Evolutionary conservation across 805 yeast species (phyloP), one percentile per base, ranked within the genome.

Genomic region (Dipodascus geniculatus): DNA sequence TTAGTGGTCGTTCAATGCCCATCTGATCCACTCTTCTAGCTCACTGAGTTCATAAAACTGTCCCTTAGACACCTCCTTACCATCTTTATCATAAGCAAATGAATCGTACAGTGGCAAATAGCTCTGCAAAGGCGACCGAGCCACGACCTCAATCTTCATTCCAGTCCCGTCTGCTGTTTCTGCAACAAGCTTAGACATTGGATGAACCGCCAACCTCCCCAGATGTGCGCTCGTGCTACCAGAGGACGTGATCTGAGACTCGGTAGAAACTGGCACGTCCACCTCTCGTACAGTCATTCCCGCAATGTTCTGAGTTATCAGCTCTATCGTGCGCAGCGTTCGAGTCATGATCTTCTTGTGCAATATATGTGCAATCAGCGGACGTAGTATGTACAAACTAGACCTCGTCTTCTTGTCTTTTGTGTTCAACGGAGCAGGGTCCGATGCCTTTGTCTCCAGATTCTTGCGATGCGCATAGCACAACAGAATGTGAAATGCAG

Each of bases 401-500:
- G 61, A 55, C 17, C 55, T 51, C 33, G 31, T 44, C 19, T 23
- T 23, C 35, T 48, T 22, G 44, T 47, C n/a, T 48, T 42, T 56
- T 2, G 52, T 50, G 42, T 23, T 52, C 19, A 51, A 44, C 3
- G 55, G 61, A 8, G 51, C 23, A 17, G 54, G 64, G 17, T 33
- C 48, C 22, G 51, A 55, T 48, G 50, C 63, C 57, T 50, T 33
- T 68, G 65, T 48, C 63, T 68, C 52, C 72, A 71, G 58, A 71
- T 78, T 60, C 67, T 73, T 53, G 68, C 73, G 55, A 65, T 78
- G 85, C 54, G 78, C 76, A 54, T 81, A 74, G 58, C 84, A 80
- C 17, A 85, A 71, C 74, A 84, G 74, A 24, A 85, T 65, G 58
- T 82, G 80, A 22, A 85, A 67, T 50, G 78, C 77, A 14, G 66